Evolutionary conservation across 106 monocot species (phyloP).

Genomic region (Posidonia australis): DNA sequence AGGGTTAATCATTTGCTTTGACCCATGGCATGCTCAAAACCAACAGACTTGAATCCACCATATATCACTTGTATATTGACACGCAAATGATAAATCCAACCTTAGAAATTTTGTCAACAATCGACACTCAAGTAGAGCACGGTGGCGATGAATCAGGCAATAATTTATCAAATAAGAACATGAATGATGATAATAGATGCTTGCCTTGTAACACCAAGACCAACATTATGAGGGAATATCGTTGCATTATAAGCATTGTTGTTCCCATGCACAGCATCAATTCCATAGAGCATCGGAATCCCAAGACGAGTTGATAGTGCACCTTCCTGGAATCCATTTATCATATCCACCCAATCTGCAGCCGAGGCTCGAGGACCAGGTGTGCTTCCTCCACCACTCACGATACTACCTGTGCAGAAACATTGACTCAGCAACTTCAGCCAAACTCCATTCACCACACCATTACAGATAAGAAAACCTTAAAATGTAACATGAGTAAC

Average conservation of each 20-base stretch:
- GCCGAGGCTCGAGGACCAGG: slow-evolving; percentile 16
- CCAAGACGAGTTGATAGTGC: slow-evolving; percentile 10
- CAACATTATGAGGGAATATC: slow-evolving; percentile 14
- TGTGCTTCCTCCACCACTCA: slow-evolving; percentile 26
- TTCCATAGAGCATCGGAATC: slow-evolving; percentile 17
- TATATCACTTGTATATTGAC: too few species aligned
- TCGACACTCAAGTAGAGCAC: background rate
- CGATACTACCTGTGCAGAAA: slow-evolving; percentile 12
- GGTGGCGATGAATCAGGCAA: background rate
- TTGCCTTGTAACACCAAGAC: slow-evolving; percentile 14
- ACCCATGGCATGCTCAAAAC: too few species aligned
- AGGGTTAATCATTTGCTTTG: too few species aligned
- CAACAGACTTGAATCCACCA: too few species aligned
- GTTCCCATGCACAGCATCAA: slow-evolving; percentile 21
- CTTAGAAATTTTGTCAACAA: too few species aligned
- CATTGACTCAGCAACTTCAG: too few species aligned
- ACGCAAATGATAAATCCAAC: too few species aligned
- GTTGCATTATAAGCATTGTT: slow-evolving; percentile 21
- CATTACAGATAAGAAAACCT: too few species aligned
- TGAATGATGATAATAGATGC: background rate
- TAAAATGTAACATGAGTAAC: background rate
- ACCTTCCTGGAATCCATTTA: slow-evolving; percentile 10
- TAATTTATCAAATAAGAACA: background rate
- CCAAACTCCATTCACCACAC: too few species aligned
- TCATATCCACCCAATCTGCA: slow-evolving; percentile 12